Evolutionary conservation across 2,329 filamentous ascomycete species (phyloP), one percentile per base, ranked within the genome.

Genomic region (Calycina herbarum): DNA sequence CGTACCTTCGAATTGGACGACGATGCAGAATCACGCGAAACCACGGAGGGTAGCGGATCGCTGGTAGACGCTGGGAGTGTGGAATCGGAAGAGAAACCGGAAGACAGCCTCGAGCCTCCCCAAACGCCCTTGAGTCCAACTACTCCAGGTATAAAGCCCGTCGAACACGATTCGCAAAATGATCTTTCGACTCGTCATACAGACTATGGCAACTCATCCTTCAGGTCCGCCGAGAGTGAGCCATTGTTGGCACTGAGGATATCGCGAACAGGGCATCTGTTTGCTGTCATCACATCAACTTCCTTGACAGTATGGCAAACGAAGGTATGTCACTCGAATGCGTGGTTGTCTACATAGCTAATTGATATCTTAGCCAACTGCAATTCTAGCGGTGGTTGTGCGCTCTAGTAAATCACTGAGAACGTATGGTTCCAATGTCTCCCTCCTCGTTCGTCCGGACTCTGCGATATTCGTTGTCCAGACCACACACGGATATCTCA

Each of bases 221-320:
- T 67, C 35, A 65, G 60, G 13, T 64, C 66, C 42, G 59, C 70
- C 40, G 71, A 75, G 57, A 86, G 82, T 74, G 90, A 90, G 75
- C 86, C 84, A 27, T 87, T 97, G 63, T 80, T 92, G 68, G 91
- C 91, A 6, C 81, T 97, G 63, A 87, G 88, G 69, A 86, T 93
- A 51, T 91, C 94, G 1, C 87, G 94, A 57, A 89, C 86, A 64
- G 94, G 94, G 51, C 90, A 94, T 73, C 80, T 91, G 68, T 97
- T 99, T 79, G 92, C 92, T 61, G 93, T 93, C 58, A 92, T 97
- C 75, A 97, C 94, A 0, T 81, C 86, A 5, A 91, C 91, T 1
- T 91, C 91, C 13, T 87, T 99, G 77, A 93, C 91, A n/a, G 85
- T 99, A 71, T 99, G 95, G 95, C 95, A 99, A 80, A 94, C 92